A percentile compares a stretch with the other conserved stretches of the same genome.
These are phyloP conservation scores for Salvia hispanica DNA, from an alignment of 257 asterid species.

Conservation along the genomic window DNA sequence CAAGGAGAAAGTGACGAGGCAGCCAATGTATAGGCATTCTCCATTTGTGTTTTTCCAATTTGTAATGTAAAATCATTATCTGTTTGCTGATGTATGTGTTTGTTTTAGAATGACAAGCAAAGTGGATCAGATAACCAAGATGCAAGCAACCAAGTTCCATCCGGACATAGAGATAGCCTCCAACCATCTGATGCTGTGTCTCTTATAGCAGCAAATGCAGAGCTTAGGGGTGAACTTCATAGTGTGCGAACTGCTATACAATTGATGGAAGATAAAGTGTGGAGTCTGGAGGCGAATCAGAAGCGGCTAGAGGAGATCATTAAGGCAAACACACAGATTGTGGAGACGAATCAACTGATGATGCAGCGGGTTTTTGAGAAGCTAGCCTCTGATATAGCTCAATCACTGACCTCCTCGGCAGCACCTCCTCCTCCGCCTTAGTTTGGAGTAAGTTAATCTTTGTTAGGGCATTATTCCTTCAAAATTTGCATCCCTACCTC, in stretches of 20 bases:
- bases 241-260: background rate
- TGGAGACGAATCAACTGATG: constrained; percentile 23
- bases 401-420: background rate
- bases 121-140: background rate
- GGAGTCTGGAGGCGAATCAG: background rate
- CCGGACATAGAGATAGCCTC: background rate
- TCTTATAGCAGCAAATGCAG: background rate
- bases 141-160: background rate
- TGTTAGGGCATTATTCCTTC: background rate
- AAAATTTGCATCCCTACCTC: background rate
- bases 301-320: constrained; percentile 6
- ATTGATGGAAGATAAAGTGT: background rate
- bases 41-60: background rate
- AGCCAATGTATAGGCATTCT: background rate
- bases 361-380: constrained; percentile 12
- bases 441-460: background rate
- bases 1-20: constrained; percentile 8
- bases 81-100: background rate
- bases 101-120: background rate
- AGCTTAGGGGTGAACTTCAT: constrained; percentile 15
- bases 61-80: background rate
- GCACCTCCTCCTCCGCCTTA: background rate
- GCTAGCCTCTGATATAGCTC: constrained; percentile 2
- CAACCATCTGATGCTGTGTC: background rate
- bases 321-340: background rate